Base-by-base conservation (phyloP, 2,329 filamentous ascomycete genomes). In the Colletotrichum aenigma region DNA sequence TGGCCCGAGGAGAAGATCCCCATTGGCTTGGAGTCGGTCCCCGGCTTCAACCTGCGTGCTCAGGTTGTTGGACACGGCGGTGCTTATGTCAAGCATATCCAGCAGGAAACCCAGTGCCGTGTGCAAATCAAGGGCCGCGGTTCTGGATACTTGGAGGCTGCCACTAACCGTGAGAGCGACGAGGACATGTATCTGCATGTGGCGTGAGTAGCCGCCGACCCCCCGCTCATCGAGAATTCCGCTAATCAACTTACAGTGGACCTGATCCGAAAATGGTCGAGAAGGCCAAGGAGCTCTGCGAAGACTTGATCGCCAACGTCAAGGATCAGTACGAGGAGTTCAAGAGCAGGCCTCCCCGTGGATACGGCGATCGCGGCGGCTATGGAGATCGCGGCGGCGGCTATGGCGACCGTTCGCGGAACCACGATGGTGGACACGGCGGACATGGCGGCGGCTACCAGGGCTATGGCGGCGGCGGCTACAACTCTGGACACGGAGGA, bases 81-180 rank as follows among this genome's bases (percentile, higher is more conserved):
- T 76, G 94, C 95, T 58, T 98, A 98, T 82, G 97, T 99, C 76
- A 99, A 99, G 86, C 96, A 98, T 82, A 98, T 99, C 78, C 97
- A 98, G 85, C 93, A 96, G 82, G 96, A 98, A 85, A 98, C 97
- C 16, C 91, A 95, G 77, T 98, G 97, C 84, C 95, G 96, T 80
- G 97, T 99, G 30, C 97, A 99, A 84, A 99, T 99, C 87, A 99
- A 99, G 84, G 97, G 97, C 21, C 95, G 95, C 78, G 96, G 96
- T 52, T 98, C 96, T 69, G 97, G 97, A 16, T 99, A 98, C 83
- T 93, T 98, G 81, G 97, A 99, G 84, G 92, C 94, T 62, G 92
- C 94, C 36, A 97, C 96, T n/a, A 94, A 95, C 78, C 91, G 89
- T 56, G 97, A 99, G 85, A 98, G 95, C 78, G 96, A 99, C 64